These are phyloP conservation scores for Candida sp. DNA, from an alignment of 1,139 yeast genomes.

Conservation along the genomic window DNA sequence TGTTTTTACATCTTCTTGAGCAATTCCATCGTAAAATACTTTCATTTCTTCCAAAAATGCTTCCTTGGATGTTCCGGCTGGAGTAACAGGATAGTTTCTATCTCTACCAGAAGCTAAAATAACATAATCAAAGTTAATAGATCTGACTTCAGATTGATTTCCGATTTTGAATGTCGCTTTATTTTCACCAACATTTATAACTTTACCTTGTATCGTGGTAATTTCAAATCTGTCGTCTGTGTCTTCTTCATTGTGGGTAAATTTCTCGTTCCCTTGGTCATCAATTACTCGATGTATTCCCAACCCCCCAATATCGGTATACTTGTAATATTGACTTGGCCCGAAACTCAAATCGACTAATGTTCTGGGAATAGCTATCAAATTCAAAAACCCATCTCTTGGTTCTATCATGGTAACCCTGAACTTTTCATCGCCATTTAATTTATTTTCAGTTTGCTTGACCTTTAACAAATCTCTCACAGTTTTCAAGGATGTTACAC, in stretches of 20 bases:
- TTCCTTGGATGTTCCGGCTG: slow-evolving; percentile 29
- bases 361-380: slow-evolving; percentile 49
- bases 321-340: slow-evolving; percentile 35
- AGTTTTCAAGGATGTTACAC: slow-evolving; percentile 38
- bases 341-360: slow-evolving; percentile 48
- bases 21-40: slow-evolving; percentile 20
- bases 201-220: slow-evolving; percentile 40
- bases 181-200: slow-evolving; percentile 24
- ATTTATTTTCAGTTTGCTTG: slow-evolving; percentile 3
- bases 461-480: slow-evolving; percentile 26
- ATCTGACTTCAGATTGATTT: slow-evolving; percentile 13
- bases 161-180: slow-evolving; percentile 21
- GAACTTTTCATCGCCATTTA: slow-evolving; percentile 17
- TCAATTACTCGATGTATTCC: background rate
- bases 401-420: slow-evolving; percentile 46
- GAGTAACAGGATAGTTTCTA: slow-evolving; percentile 54
- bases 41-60: slow-evolving; percentile 32
- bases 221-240: slow-evolving; percentile 11
- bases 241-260: slow-evolving; percentile 1
- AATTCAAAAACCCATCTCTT: slow-evolving; percentile 48
- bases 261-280: background rate
- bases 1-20: slow-evolving; percentile 13
- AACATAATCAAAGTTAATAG: slow-evolving; percentile 44
- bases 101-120: slow-evolving; percentile 50
- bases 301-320: slow-evolving; percentile 26